phyloP scores from a whole-genome alignment of 345 rosid genomes.

The Rhizophora apiculata region DNA sequence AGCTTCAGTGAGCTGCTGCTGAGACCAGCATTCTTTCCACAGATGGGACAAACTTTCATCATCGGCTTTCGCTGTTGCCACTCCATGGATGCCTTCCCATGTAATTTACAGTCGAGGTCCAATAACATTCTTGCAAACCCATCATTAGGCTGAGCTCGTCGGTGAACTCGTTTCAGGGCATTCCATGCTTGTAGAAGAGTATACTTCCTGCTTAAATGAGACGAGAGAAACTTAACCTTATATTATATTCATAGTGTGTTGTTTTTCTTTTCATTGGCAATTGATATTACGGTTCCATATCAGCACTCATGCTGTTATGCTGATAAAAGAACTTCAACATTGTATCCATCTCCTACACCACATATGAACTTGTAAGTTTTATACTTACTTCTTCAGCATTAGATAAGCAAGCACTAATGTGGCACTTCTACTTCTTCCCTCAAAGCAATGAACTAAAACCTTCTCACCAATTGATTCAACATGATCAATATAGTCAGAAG shows the following conservation, averaged over 20 bases:
- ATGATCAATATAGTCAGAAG: constrained; percentile 67
- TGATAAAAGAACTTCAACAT: not conserved
- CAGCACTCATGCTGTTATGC: not conserved
- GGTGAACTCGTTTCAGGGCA: constrained; percentile 69
- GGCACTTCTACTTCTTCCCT: constrained; percentile 98
- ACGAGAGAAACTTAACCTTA: no score
- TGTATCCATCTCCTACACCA: not conserved
- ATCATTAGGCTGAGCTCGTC: constrained; percentile 95
- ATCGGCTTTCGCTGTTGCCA: constrained; percentile 86
- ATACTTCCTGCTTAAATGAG: constrained; percentile 47
- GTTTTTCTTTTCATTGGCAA: no score
- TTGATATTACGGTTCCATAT: not conserved
- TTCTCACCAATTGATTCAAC: constrained; percentile 73
- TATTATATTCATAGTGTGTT: no score
- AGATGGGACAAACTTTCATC: constrained; percentile 88
- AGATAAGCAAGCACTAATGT: constrained; percentile 79
- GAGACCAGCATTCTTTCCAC: constrained; percentile 92
- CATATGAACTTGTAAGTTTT: not conserved
- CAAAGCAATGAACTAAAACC: constrained; percentile 94
- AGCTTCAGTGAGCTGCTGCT: constrained; percentile 94
- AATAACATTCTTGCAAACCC: constrained; percentile 74
- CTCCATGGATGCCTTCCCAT: constrained; percentile 88
- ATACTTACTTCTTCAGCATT: constrained; percentile 86
- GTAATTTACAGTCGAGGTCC: constrained; percentile 62
- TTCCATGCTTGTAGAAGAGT: constrained; percentile 82